Evolutionary conservation across 805 yeast species (phyloP), one percentile per base, ranked within the genome.

Genomic region (Gaillardinia entomophila): DNA sequence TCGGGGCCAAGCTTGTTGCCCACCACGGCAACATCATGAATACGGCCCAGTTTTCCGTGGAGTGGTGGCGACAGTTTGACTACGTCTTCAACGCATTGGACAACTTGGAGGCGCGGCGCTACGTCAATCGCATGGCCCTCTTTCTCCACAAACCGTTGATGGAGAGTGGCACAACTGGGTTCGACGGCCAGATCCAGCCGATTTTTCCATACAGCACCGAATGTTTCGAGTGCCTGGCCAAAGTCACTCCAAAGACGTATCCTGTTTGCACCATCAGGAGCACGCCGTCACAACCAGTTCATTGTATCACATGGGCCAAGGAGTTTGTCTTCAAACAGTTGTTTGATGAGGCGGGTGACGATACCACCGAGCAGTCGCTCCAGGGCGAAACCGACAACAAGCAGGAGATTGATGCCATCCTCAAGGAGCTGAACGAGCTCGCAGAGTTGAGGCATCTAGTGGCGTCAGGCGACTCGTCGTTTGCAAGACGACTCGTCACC

Each of bases 191-290:
- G 54, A 84, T 85, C 22, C 96, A 87, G 51, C 96, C 96, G 2
- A 90, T 92, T 35, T 70, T 76, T 40, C 94, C 96, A 1, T 77
- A 80, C 32, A 45, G 62, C 30, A 78, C 94, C 2, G 98, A 92
- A 60, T 92, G 99, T 58, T 94, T 88, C 57, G 96, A 88, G 40
- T 92, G 99, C 57, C 76, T 79, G 16, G 76, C 82, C 4, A 87
- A 90, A 49, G 92, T 79, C 24, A 79, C 94, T 0, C 96, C 97
- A 4, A 88, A 84, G 49, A 73, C 92, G 0, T 92, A 78, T 55
- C 97, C 99, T 0, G 96, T 92, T 1, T 92, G 99, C 55, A 92
- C 98, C 0, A 92, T 92, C 37, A 70, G 99, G 42, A 86, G 96
- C 4, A 92, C 98, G 0, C 99, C 99, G 0, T 85, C 96, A 0